Evolutionary conservation across 2,329 filamentous ascomycete species (phyloP).

Genomic region (Arthrinium phaeospermum): DNA sequence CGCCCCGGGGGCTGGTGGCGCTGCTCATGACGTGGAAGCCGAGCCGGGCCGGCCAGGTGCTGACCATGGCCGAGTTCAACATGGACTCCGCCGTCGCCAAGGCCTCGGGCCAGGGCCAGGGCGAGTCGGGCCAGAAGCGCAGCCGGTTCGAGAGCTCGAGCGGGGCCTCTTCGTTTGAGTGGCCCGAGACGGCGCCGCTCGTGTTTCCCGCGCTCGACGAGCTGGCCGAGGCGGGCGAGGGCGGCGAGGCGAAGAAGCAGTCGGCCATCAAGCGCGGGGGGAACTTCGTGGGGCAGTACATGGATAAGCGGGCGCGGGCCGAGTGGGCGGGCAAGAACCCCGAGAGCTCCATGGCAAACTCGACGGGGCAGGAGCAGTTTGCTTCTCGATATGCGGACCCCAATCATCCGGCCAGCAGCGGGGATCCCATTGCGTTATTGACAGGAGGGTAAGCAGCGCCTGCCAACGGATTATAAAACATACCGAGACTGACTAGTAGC

Average conservation of each 20-base stretch:
- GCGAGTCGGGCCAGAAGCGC: constrained; percentile 18
- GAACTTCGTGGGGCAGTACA: constrained; percentile 50
- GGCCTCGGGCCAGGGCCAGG: not conserved
- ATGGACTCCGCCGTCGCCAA: not conserved
- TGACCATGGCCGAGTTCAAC: constrained; percentile 16
- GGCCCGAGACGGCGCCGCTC: constrained; percentile 53
- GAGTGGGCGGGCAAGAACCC: constrained; percentile 52
- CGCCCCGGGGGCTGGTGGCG: constrained; percentile 49
- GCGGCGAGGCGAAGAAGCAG: constrained; percentile 29
- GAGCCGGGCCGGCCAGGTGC: constrained; percentile 34
- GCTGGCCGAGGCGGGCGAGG: constrained; percentile 2
- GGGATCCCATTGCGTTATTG: constrained; percentile 33
- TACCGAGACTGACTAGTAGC: too few species aligned
- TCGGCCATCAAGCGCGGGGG: constrained; percentile 37
- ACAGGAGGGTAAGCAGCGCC: constrained; percentile 26
- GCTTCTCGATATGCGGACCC: constrained; percentile 36
- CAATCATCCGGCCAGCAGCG: constrained; percentile 34
- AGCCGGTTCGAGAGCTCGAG: constrained; percentile 44
- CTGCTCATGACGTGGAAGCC: constrained; percentile 59
- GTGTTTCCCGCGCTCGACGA: constrained; percentile 52
- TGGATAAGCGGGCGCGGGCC: constrained; percentile 54
- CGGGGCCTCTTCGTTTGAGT: constrained; percentile 45
- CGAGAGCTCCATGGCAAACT: constrained; percentile 33
- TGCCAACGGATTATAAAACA: too few species aligned
- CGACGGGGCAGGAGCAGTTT: constrained; percentile 32